A percentile compares a stretch with the other conserved stretches of the same genome.
These are phyloP conservation scores for Cyberlindnera galapagoensis DNA, from an alignment of 805 yeast genomes.

Conservation along the genomic window DNA sequence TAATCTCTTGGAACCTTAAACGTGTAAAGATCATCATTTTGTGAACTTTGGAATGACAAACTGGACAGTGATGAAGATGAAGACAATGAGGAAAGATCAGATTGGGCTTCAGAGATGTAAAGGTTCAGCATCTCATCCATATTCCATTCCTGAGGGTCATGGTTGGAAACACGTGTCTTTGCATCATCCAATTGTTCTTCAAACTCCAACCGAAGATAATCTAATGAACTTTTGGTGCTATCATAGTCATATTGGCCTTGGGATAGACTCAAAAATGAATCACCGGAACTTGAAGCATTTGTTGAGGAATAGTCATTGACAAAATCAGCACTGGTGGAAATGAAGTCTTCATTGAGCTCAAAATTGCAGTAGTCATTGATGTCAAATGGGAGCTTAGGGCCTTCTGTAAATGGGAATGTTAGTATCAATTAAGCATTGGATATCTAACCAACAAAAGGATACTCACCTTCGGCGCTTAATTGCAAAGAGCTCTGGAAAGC, in stretches of 20 bases:
- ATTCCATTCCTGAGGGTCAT: no score
- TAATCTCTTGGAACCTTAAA: no score
- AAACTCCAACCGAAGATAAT: not conserved
- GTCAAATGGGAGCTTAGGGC: slow-evolving; percentile 21
- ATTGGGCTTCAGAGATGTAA: no score
- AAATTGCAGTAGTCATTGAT: slow-evolving; percentile 19
- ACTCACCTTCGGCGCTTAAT: slow-evolving; percentile 9
- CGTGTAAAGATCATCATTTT: no score
- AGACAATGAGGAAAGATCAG: no score
- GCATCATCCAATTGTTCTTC: slow-evolving; percentile 1
- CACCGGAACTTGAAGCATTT: not conserved
- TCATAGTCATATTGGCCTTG: slow-evolving; percentile 1
- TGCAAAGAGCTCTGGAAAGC: not conserved
- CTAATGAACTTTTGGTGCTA: not conserved
- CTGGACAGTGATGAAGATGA: no score
- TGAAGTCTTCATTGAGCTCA: slow-evolving; percentile 21
- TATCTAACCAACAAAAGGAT: not conserved
- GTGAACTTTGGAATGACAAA: no score
- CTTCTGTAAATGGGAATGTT: slow-evolving; percentile 3
- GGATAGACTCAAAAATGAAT: no score
- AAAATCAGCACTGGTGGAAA: slow-evolving; percentile 13
- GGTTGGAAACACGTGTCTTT: no score
- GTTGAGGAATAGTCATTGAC: slow-evolving; percentile 13
- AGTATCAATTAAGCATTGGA: no score
- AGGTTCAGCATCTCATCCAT: no score